A percentile compares a stretch with the other conserved stretches of the same genome.
Conservation (phyloP, 202 grass and related monocot species). For the Schoenoplectus triqueter region DNA sequence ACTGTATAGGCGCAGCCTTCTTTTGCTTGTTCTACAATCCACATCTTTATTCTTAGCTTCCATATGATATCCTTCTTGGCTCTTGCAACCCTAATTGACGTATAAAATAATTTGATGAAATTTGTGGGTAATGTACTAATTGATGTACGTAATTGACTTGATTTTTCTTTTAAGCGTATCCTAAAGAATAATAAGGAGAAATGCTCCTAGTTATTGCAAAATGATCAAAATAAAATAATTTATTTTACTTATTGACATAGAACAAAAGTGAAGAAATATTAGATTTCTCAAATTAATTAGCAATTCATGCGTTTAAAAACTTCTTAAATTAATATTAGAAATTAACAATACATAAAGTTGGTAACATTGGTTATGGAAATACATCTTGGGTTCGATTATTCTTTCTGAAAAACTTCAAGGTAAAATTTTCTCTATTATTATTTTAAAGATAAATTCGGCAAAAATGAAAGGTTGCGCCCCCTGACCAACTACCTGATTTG, state of each 20-base stretch:
- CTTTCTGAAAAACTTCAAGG: conserved; percentile 3
- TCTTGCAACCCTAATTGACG: conserved; percentile 16
- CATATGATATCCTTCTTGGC: conserved; percentile 20
- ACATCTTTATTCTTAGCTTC: conserved; percentile 98
- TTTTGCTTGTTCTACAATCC: conserved; percentile 83
- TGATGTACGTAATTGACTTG: too few species aligned
- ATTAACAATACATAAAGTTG: neutral
- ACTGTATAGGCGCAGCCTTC: conserved; percentile 52
- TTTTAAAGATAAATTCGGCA: neutral
- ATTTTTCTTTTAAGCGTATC: too few species aligned
- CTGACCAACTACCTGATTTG: neutral
- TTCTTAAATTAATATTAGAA: neutral
- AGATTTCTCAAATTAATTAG: neutral
- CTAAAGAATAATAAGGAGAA: neutral
- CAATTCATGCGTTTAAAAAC: neutral
- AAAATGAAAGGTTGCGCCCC: neutral
- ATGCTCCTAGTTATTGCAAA: neutral
- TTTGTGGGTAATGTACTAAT: neutral
- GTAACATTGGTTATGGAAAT: neutral
- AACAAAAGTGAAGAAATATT: neutral
- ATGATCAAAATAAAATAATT: neutral
- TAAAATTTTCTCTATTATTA: neutral
- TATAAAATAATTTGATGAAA: neutral
- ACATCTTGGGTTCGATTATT: neutral
- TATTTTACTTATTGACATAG: neutral